These are phyloP conservation scores for Solanum commersonii DNA, from an alignment of 257 asterid species.

Conservation along the genomic window DNA sequence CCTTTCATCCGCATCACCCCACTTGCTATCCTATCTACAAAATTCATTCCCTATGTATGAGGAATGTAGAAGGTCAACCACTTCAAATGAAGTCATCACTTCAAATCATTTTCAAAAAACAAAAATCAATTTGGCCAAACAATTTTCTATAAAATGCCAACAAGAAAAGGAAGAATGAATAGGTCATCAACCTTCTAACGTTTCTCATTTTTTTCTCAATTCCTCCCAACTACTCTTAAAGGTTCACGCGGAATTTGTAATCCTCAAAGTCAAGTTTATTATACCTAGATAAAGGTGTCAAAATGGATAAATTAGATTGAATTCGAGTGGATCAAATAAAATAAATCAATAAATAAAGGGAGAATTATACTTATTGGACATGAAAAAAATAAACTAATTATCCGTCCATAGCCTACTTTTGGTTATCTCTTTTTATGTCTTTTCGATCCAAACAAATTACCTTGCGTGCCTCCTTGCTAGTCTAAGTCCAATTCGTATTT, in stretches of 20 bases:
- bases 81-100: background rate
- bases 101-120: too few relatives aligned
- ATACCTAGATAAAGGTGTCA: background rate
- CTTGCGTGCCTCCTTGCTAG: too few relatives aligned
- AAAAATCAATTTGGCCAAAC: background rate
- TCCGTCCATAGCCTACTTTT: too few relatives aligned
- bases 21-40: background rate
- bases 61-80: background rate
- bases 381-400: too few relatives aligned
- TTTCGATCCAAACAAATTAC: too few relatives aligned
- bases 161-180: background rate
- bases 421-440: too few relatives aligned
- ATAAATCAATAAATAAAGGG: too few relatives aligned
- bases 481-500: too few relatives aligned
- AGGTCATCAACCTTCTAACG: background rate
- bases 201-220: background rate
- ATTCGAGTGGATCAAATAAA: background rate
- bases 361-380: too few relatives aligned
- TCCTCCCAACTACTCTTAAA: background rate
- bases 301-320: background rate
- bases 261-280: background rate
- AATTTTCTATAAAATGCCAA: background rate
- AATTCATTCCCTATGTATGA: background rate
- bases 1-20: background rate
- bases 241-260: background rate